Evolutionary conservation across 2,329 filamentous ascomycete genomes (phyloP).

Genomic region (Hirsutella minnesotensis): DNA sequence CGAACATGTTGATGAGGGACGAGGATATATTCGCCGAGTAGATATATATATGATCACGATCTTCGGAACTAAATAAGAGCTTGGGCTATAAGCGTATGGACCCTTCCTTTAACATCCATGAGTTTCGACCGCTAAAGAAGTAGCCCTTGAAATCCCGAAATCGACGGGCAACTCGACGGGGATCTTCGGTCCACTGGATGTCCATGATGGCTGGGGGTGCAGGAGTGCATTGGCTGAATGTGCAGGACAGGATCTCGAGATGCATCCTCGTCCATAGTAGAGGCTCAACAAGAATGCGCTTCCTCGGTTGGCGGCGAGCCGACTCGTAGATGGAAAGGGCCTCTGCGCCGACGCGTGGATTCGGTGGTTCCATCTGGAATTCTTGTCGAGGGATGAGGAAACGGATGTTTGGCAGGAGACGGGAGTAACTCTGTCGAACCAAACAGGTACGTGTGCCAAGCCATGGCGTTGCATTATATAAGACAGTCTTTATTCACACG

Average conservation of each 20-base stretch:
- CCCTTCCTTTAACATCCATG: background rate
- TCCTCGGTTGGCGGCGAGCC: background rate
- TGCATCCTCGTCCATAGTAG: constrained; percentile 2
- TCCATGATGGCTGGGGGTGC: background rate
- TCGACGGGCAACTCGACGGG: too few relatives aligned
- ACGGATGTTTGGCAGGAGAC: too few relatives aligned
- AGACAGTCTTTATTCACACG: too few relatives aligned
- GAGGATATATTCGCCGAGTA: constrained; percentile 1
- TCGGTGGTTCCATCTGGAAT: background rate
- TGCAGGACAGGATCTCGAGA: constrained; percentile 2
- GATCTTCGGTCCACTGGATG: background rate
- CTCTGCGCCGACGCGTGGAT: background rate
- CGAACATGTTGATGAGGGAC: background rate
- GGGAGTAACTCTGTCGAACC: too few relatives aligned
- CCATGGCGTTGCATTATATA: too few relatives aligned
- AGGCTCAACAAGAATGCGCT: constrained; percentile 2
- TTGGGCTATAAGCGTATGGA: background rate
- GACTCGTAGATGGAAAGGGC: constrained; percentile 1
- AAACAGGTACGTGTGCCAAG: too few relatives aligned
- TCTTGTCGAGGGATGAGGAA: background rate
- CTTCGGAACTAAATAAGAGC: background rate
- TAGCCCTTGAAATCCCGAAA: background rate
- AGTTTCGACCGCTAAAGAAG: background rate
- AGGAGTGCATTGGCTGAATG: constrained; percentile 1
- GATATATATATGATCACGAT: background rate